These are phyloP conservation scores for Penicillium diatomitis DNA, from an alignment of 495 filamentous ascomycete species.

Conservation along the genomic window DNA sequence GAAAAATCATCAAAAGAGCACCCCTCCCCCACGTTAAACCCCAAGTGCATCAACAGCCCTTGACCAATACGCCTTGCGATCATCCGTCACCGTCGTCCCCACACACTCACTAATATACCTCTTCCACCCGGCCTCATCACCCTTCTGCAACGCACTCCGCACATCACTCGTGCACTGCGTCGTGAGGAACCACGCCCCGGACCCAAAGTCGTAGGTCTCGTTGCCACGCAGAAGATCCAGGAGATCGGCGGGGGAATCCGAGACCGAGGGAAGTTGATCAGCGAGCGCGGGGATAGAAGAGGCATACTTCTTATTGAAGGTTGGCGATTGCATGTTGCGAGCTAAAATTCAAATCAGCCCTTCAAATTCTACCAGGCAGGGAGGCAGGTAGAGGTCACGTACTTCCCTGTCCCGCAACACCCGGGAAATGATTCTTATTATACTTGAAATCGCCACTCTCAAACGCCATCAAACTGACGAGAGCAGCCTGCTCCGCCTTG, in stretches of 20 bases:
- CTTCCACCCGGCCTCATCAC: constrained; percentile 46
- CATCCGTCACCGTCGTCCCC: constrained; percentile 39
- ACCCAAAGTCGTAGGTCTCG: constrained; percentile 57
- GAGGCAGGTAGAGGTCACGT: background rate
- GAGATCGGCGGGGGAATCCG: constrained; percentile 34
- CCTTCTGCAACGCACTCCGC: constrained; percentile 36
- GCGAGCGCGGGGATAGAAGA: constrained; percentile 41
- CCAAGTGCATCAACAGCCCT: constrained; percentile 31
- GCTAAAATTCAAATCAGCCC: constrained; percentile 17
- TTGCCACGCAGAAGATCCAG: constrained; percentile 51
- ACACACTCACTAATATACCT: constrained; percentile 58
- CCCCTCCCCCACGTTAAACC: constrained; percentile 1
- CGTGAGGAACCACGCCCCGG: constrained; percentile 65
- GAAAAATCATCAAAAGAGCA: too few species aligned
- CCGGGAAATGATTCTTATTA: constrained; percentile 56
- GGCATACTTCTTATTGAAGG: constrained; percentile 56
- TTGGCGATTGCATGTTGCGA: constrained; percentile 63
- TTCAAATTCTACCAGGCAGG: too few species aligned
- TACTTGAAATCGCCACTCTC: constrained; percentile 62
- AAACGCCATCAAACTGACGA: constrained; percentile 55
- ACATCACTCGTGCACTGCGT: constrained; percentile 49
- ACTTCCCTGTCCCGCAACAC: constrained; percentile 57
- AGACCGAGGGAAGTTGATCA: constrained; percentile 25
- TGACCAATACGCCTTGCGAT: constrained; percentile 49
- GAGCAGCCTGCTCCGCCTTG: constrained; percentile 50